Base-by-base conservation (phyloP, 371 early-diverging fungal species). In the Phascolomyces articulosus region DNA sequence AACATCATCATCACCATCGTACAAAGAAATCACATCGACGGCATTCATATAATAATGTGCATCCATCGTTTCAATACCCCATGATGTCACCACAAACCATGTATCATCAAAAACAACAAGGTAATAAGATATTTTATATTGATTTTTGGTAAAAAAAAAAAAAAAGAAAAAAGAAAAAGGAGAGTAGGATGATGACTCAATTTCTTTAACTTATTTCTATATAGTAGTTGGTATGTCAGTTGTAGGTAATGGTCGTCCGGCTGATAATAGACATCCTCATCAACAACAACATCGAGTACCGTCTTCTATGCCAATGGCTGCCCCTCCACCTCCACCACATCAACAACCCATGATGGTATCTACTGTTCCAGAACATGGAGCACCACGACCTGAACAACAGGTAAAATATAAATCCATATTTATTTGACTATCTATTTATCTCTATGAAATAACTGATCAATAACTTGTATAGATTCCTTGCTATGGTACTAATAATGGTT, bases 91-190 rank as follows among this genome's bases (percentile, higher is more conserved):
- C 23, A 10, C 51, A 51, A 24, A n/a, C 51, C 6, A 51, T 51
- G 24, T 51, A 51, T 51, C 51, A 51, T 51, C 51, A 51, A 24
- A 51, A 51, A 3, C 51, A 51, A 24, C 51, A 51, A 51, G 47
- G 47, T 47, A 47, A 20, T 6, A 6, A n/a, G 21, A 13, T 47
- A 13, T n/a, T 47, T 47, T 44, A n/a, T n/a, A n/a, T n/a, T n/a
- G n/a, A n/a, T 44, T 44, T 44, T 20, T 44, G 4, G 16, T 6
- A 31, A 31, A 31, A 31, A 31, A 31, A 31, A 31, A 31, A 6
- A 10, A 31, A 6, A 6, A 31, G 31, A 31, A 3, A 6, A 31
- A 31, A 6, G 9, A 31, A 10, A 31, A 6, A 6, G 10, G 31
- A 31, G 6, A 6, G 10, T 6, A 6, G 9, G 9, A 31, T 31